phyloP scores from a whole-genome alignment of 805 yeast species.

The Cyberlindnera lachancei region DNA sequence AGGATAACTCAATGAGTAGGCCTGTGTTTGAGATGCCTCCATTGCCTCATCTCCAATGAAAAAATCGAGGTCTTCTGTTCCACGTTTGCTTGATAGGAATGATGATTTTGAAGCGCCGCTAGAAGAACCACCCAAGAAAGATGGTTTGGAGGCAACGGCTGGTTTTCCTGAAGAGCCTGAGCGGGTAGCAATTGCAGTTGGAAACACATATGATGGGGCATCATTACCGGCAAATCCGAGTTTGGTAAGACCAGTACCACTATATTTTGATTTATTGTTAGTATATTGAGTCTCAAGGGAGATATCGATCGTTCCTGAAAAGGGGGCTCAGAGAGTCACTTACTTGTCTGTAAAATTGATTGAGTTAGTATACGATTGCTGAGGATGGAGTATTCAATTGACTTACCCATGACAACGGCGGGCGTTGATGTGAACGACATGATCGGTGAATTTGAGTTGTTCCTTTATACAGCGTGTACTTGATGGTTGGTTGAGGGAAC shows the following conservation, averaged over 20 bases:
- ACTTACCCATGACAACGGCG: slow-evolving; percentile 93
- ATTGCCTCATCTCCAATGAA: slow-evolving; percentile 95
- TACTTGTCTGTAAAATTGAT: slow-evolving; percentile 17
- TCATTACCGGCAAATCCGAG: slow-evolving; percentile 98
- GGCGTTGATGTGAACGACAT: slow-evolving; percentile 47
- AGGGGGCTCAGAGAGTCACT: slow-evolving; percentile 3
- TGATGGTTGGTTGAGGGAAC: too few species aligned
- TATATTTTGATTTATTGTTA: slow-evolving; percentile 27
- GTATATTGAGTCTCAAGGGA: too few species aligned
- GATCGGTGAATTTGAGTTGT: background rate
- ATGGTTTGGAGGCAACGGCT: slow-evolving; percentile 39
- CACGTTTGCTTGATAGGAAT: slow-evolving; percentile 48
- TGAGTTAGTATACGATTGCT: slow-evolving; percentile 10
- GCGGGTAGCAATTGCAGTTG: slow-evolving; percentile 87
- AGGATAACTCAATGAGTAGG: slow-evolving; percentile 84
- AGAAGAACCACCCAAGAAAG: slow-evolving; percentile 27
- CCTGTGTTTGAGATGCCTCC: slow-evolving; percentile 83
- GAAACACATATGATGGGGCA: slow-evolving; percentile 93
- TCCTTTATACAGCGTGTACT: too few species aligned
- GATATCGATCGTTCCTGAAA: too few species aligned
- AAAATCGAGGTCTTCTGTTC: slow-evolving; percentile 90
- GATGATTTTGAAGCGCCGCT: slow-evolving; percentile 14
- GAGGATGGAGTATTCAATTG: slow-evolving; percentile 13
- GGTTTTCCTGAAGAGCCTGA: slow-evolving; percentile 36
- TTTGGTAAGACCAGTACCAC: slow-evolving; percentile 97